These are phyloP conservation scores for Tuber aestivum DNA, from an alignment of 495 filamentous ascomycete genomes.

Conservation along the genomic window DNA sequence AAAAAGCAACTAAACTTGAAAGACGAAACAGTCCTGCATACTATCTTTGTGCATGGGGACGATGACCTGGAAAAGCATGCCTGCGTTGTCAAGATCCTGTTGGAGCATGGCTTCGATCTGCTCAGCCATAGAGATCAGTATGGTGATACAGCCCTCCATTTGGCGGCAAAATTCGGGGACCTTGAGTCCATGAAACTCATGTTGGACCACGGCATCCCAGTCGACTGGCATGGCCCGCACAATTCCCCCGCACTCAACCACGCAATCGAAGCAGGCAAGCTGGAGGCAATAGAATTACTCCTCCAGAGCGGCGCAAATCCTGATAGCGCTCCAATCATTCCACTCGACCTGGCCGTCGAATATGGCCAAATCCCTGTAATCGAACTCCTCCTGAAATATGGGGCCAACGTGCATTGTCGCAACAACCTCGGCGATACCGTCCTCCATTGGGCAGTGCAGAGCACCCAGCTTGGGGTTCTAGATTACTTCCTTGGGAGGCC, in stretches of 20 bases:
- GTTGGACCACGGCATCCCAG: conserved; percentile 2
- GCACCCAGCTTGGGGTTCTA: background rate
- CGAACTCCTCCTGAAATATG: conserved; percentile 4
- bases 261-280: background rate
- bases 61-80: background rate
- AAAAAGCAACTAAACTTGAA: background rate
- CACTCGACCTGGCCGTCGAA: background rate
- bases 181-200: conserved; percentile 8
- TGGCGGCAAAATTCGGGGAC: conserved; percentile 9
- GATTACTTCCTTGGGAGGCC: background rate
- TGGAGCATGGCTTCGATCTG: background rate
- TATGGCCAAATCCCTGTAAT: conserved; percentile 3
- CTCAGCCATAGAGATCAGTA: background rate
- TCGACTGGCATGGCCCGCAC: background rate
- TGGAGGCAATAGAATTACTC: background rate
- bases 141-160: conserved; percentile 13
- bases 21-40: background rate
- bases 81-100: background rate
- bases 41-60: background rate
- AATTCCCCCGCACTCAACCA: background rate
- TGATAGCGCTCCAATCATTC: background rate
- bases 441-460: conserved; percentile 5
- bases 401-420: background rate
- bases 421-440: background rate
- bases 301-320: conserved; percentile 1